Evolutionary conservation across 208 protist genomes (phyloP), one percentile per base, ranked within the genome.

Genomic region (Phytomonas sp.): DNA sequence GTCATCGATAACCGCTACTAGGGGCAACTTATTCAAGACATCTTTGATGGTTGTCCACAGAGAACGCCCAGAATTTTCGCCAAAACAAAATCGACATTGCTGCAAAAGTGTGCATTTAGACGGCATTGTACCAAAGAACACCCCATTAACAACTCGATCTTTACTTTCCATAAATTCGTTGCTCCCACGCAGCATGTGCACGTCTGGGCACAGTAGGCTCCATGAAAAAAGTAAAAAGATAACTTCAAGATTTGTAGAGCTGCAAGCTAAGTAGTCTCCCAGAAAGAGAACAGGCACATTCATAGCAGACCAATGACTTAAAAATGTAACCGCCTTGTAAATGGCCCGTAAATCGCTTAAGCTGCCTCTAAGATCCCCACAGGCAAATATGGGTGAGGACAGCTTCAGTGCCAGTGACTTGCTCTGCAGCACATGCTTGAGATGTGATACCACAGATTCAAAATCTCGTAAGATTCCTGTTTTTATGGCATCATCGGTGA

Each of bases 251-350:
- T 84, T 83, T 52, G 37, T 65, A 19, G 33, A 72, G 3, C 97
- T 97, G 59, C 92, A 76, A 76, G 98, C 97, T 10, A 99, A 96
- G 77, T 99, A 99, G 78, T 99, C 95, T 40, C 93, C 98, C 14
- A 99, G 82, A 75, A 99, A 98, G 29, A 99, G 77, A 49, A 99
- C 60, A 2, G 84, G 86, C 29, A 68, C 79, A 56, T 80, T 76
- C 56, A 81, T 71, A 23, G 79, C 69, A 10, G 80, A 81, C 79
- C 78, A 85, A 63, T 88, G 77, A 26, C 69, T 52, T 64, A 91
- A 84, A 52, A 79, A 76, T 4, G 78, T 75, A 30, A 67, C 71
- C 67, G 68, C 63, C 52, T 73, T 71, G 19, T 89, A 75, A 63
- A 90, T 64, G 61, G 81, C 33, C 52, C 81, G 77, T 63, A 91